A percentile compares a stretch with the other conserved stretches of the same genome.
These are phyloP conservation scores for Pisolithus albus DNA, from an alignment of 768 basidiomycete species.

Conservation along the genomic window DNA sequence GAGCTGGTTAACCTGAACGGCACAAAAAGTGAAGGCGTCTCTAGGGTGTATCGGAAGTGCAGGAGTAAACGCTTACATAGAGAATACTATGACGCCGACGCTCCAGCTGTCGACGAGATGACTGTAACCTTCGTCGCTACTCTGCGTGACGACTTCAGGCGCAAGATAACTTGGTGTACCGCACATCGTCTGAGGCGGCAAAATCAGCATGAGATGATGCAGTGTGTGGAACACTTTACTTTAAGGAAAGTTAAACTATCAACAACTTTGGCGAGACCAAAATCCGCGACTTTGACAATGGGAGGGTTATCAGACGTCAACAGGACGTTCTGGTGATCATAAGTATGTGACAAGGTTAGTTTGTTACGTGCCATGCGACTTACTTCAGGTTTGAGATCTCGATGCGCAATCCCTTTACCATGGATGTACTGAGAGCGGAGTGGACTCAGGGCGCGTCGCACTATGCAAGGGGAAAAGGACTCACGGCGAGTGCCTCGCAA, in stretches of 20 bases:
- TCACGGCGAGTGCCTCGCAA: slow-evolving; percentile 69
- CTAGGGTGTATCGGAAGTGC: neutral
- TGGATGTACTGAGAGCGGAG: slow-evolving; percentile 50
- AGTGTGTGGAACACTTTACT: slow-evolving; percentile 29
- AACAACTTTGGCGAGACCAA: slow-evolving; percentile 91
- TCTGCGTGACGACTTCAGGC: slow-evolving; percentile 78
- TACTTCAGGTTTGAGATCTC: slow-evolving; percentile 89
- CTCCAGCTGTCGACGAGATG: slow-evolving; percentile 94
- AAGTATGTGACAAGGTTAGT: slow-evolving; percentile 3
- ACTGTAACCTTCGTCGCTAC: slow-evolving; percentile 66
- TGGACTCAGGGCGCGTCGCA: slow-evolving; percentile 2
- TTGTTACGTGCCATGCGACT: neutral
- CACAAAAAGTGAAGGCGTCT: neutral
- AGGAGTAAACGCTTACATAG: slow-evolving; percentile 51
- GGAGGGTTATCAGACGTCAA: slow-evolving; percentile 68
- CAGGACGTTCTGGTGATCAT: slow-evolving; percentile 59
- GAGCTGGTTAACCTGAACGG: slow-evolving; percentile 63
- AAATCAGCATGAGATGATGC: neutral
- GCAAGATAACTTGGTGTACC: slow-evolving; percentile 94
- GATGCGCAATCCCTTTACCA: slow-evolving; percentile 73
- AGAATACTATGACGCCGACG: slow-evolving; percentile 89
- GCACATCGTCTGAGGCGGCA: slow-evolving; percentile 69
- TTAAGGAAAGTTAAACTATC: slow-evolving; percentile 70
- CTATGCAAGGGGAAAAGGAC: slow-evolving; percentile 13
- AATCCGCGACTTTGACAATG: slow-evolving; percentile 86